A percentile compares a stretch with the other conserved stretches of the same genome.
These are phyloP conservation scores for Fomitopsis palustris DNA, from an alignment of 1,284 basidiomycete species.

Conservation along the genomic window DNA sequence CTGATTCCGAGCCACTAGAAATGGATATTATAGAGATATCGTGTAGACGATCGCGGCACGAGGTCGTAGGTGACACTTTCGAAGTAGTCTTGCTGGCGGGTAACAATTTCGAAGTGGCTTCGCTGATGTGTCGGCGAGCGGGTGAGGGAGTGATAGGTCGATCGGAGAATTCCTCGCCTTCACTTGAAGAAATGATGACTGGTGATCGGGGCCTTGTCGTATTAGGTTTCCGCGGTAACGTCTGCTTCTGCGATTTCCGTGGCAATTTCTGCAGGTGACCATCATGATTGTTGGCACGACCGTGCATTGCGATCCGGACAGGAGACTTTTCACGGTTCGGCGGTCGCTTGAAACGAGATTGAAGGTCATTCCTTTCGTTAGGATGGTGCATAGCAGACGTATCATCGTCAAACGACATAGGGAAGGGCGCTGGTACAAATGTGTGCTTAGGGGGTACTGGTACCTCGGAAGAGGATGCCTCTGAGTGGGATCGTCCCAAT, in stretches of 20 bases:
- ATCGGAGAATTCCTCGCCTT: conserved; percentile 8
- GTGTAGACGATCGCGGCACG: not conserved
- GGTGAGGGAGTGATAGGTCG: conserved; percentile 1
- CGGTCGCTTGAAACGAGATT: not conserved
- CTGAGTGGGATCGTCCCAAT: not conserved
- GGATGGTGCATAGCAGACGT: not conserved
- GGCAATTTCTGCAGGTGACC: conserved; percentile 22
- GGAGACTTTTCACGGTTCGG: conserved; percentile 9
- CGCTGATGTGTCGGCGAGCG: conserved; percentile 4
- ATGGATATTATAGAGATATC: conserved; percentile 28
- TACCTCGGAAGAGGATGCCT: not conserved
- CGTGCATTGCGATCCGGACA: not conserved
- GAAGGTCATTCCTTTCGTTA: not conserved
- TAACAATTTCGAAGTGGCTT: too few species aligned
- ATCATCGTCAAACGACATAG: not conserved
- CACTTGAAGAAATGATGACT: not conserved
- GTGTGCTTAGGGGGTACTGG: not conserved
- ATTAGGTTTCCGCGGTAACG: conserved; percentile 16
- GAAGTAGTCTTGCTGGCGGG: conserved; percentile 1
- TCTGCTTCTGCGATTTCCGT: conserved; percentile 21
- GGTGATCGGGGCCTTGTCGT: not conserved
- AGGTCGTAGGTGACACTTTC: not conserved
- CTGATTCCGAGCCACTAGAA: conserved; percentile 29
- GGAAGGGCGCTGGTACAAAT: not conserved
- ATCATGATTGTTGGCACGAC: conserved; percentile 8